A percentile compares a stretch with the other conserved stretches of the same genome.
phyloP scores from a whole-genome alignment of 1,284 basidiomycete species.

The Trametes sp. region DNA sequence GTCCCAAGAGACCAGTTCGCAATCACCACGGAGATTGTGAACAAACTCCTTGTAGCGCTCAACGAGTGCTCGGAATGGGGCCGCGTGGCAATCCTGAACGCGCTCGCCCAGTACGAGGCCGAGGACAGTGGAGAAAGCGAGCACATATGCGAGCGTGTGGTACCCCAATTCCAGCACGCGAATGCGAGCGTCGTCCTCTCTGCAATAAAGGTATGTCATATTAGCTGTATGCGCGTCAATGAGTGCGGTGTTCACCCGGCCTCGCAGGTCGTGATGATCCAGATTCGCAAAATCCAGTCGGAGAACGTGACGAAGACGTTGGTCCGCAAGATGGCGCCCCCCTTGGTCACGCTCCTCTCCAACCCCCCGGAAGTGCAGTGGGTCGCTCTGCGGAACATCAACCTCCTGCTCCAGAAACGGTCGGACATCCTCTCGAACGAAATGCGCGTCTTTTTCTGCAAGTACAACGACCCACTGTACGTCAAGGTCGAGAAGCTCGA shows the following conservation, averaged over 20 bases:
- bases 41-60: constrained; percentile 92
- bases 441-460: constrained; percentile 99
- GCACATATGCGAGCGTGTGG: constrained; percentile 97
- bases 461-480: constrained; percentile 99
- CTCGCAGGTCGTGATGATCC: constrained; percentile 87
- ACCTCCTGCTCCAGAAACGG: constrained; percentile 93
- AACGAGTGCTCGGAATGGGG: constrained; percentile 99
- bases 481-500: constrained; percentile 99
- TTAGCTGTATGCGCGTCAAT: not conserved
- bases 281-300: constrained; percentile 84
- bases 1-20: constrained; percentile 77
- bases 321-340: constrained; percentile 97
- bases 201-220: constrained; percentile 81
- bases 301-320: constrained; percentile 91
- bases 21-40: constrained; percentile 84
- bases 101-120: constrained; percentile 85
- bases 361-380: constrained; percentile 92
- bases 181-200: constrained; percentile 96
- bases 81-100: constrained; percentile 90
- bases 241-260: constrained; percentile 47
- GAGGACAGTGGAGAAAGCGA: constrained; percentile 94
- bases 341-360: constrained; percentile 82
- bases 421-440: constrained; percentile 91
- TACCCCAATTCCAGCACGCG: constrained; percentile 98
- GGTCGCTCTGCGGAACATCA: constrained; percentile 97